Evolutionary conservation across 2,329 filamentous ascomycete species (phyloP), one percentile per base, ranked within the genome.

Genomic region (Xylaria sp.): DNA sequence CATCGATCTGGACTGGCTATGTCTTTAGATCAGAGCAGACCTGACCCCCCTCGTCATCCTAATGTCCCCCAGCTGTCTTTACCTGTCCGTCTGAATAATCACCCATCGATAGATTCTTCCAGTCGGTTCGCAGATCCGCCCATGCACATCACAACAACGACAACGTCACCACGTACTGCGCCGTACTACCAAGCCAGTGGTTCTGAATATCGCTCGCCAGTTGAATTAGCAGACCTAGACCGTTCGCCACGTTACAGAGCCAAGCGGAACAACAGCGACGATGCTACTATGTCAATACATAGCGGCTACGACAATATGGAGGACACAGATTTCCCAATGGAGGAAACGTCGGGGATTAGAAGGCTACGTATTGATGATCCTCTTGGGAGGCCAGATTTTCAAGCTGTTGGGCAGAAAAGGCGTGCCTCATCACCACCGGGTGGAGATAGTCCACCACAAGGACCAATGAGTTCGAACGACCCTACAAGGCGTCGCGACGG

Each of bases 371-470:
- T 87, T 23, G 86, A 88, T 56, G 86, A 86, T 58, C 69, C 76
- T 8, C 77, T 74, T 54, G 78, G 71, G 61, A 75, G 77, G 31
- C 50, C 65, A 2, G 81, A 83, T 31, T 81, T 79, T 69, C 80
- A 84, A 51, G 77, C 82, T 2, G 75, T 78, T 9, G 85, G 86
- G 7, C 84, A 84, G 69, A 89, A 89, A 78, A 83, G 87, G 56
- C 82, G 87, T 48, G 87, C 87, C 1, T 86, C 86, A 0, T 89
- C 87, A 31, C 87, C 87, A 0, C 84, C 83, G 0, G 80, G 81
- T 2, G 85, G 86, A 12, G 86, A 88, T 34, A 76, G 81, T 7
- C 74, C 81, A 20, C 73, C 82, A n/a, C 80, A 81, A 65, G 79
- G 75, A 18, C 76, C 83, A 37, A 68, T 80, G 2, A 78, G 80